Base-by-base conservation (phyloP, 345 rosid genomes). In the Lumnitzera littorea region DNA sequence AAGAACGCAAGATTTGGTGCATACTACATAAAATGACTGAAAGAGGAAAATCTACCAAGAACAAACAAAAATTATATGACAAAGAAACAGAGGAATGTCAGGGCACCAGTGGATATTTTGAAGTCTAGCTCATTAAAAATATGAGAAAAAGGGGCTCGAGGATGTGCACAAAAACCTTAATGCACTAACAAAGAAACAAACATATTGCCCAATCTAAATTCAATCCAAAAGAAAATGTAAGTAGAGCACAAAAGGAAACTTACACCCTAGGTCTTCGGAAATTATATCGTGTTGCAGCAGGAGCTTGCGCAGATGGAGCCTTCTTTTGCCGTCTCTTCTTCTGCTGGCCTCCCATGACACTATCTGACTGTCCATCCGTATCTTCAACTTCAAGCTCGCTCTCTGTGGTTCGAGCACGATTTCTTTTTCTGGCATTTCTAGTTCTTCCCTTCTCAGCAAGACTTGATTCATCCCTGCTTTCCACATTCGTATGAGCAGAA, bases 201-300 rank as follows among this genome's bases (percentile, higher is more conserved):
- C 55, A 15, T 16, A 27, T 27, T 27, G 31, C 31, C 31, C 0
- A 23, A 15, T 24, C 6, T 25, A 16, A 17, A 3, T 53, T n/a
- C 56, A 53, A 16, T 20, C 56, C 36, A 29, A 3, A 29, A 53
- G 8, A 14, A 51, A 24, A 63, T 11, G 23, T 57, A 53, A 60
- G 20, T 31, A 24, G 12, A 53, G 20, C 36, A 55, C 64, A 13
- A 43, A 12, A 46, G n/a, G 50, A 60, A 76, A 71, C 77, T 78
- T 64, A 87, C 97, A 60, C 73, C 75, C 82, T 87, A 20, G 83
- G 82, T 55, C 82, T 79, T 64, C 97, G 84, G 65, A 94, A 80
- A 74, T 90, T 86, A 61, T 94, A 94, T 65, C 86, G 78, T 57
- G 46, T 64, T 71, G 68, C 80, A 15, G 70, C 84, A 48, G 67